A percentile compares a stretch with the other conserved stretches of the same genome.
These are phyloP conservation scores for Hypoxylon sp. DNA, from an alignment of 2,329 filamentous ascomycete species.

Conservation along the genomic window DNA sequence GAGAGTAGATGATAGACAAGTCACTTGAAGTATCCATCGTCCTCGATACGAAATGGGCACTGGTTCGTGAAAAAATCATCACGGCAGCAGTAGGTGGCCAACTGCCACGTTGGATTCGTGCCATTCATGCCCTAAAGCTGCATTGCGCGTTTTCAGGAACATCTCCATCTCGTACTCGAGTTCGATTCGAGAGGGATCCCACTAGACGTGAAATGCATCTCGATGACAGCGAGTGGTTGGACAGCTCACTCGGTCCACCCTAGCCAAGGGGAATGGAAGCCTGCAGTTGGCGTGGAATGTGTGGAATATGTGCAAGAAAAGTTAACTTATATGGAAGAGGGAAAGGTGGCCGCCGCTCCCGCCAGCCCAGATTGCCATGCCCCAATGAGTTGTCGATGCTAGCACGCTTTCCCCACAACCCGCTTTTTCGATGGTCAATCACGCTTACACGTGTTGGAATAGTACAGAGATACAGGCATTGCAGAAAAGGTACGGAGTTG, in stretches of 20 bases:
- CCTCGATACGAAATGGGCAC: constrained; percentile 13
- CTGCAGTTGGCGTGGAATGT: constrained; percentile 15
- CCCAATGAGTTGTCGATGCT: constrained; percentile 3
- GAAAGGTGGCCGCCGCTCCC: constrained; percentile 24
- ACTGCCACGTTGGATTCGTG: constrained; percentile 48
- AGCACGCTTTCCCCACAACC: constrained; percentile 29
- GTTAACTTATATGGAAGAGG: constrained; percentile 12
- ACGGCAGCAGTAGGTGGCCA: constrained; percentile 30
- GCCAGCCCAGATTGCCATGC: constrained; percentile 12
- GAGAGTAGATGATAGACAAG: constrained; percentile 7
- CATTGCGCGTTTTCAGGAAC: constrained; percentile 12
- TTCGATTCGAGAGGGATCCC: constrained; percentile 12
- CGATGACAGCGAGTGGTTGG: constrained; percentile 18
- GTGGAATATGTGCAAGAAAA: constrained; percentile 17
- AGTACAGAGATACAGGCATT: constrained; percentile 6
- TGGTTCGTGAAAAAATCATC: constrained; percentile 14
- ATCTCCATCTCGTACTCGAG: constrained; percentile 8
- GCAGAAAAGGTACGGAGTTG: background rate
- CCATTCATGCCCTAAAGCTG: constrained; percentile 39
- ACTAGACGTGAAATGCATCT: constrained; percentile 13
- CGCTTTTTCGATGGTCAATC: constrained; percentile 34
- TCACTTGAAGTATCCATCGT: constrained; percentile 12
- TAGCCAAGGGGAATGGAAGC: constrained; percentile 10
- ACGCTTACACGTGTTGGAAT: constrained; percentile 28
- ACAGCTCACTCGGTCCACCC: background rate